Percentiles rank a stretch among this genome's conserved stretches.
Evolutionary conservation across 106 monocot species (phyloP).

Genomic region (Iris macrosiphon): DNA sequence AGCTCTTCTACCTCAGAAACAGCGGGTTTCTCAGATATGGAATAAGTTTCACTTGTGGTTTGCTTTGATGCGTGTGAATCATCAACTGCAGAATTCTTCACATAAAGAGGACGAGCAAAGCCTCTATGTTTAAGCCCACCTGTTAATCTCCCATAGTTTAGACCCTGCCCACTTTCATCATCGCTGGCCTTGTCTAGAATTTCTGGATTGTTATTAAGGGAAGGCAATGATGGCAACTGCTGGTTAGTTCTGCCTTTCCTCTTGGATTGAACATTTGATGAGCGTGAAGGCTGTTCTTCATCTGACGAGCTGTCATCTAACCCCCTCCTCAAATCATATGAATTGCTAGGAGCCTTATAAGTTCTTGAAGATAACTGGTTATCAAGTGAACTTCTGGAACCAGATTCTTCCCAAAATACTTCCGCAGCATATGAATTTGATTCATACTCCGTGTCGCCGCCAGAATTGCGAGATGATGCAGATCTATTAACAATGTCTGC

Average conservation of each 20-base stretch:
- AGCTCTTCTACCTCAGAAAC: conserved; percentile 4
- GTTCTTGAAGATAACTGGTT: conserved; percentile 3
- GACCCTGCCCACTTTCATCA: conserved; percentile 13
- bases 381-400: background rate
- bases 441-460: background rate
- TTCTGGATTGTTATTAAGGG: conserved; percentile 2
- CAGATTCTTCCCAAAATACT: conserved; percentile 3
- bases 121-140: conserved; percentile 54
- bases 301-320: background rate
- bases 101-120: conserved; percentile 31
- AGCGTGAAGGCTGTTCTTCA: conserved; percentile 5
- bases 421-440: background rate
- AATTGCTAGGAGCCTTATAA: background rate
- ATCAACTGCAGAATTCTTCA: conserved; percentile 12
- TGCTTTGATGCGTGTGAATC: conserved; percentile 9
- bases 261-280: background rate
- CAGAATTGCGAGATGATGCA: too few species aligned
- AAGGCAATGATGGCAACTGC: background rate
- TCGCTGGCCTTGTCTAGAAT: conserved; percentile 6
- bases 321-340: background rate
- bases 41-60: background rate
- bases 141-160: conserved; percentile 48
- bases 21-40: conserved; percentile 7
- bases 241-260: conserved; percentile 2
- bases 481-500: conserved; percentile 7